These are phyloP conservation scores for Colletotrichum liaoningense DNA, from an alignment of 2,329 filamentous ascomycete species.

Conservation along the genomic window DNA sequence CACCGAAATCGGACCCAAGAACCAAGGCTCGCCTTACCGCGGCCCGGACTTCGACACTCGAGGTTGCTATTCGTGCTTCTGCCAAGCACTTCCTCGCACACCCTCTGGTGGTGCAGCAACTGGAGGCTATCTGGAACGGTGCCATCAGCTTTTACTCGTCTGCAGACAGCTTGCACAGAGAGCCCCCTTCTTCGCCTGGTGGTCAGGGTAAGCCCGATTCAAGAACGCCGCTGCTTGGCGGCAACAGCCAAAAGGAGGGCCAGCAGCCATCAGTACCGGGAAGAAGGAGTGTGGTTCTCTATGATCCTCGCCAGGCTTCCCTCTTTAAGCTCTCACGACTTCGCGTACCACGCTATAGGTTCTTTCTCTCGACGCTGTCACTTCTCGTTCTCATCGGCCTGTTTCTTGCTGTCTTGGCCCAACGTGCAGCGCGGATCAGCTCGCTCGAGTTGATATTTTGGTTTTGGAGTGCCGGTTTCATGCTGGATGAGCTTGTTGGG, in stretches of 20 bases:
- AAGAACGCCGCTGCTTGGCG: conserved; percentile 64
- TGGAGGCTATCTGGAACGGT: conserved; percentile 98
- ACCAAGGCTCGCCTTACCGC: conserved; percentile 65
- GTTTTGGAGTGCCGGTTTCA: conserved; percentile 98
- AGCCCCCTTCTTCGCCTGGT: conserved; percentile 47
- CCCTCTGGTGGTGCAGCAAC: conserved; percentile 89
- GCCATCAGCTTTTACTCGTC: conserved; percentile 94
- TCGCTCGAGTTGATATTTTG: conserved; percentile 90
- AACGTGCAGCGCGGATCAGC: conserved; percentile 84
- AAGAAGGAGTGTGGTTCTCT: conserved; percentile 84
- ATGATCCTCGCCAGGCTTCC: conserved; percentile 90
- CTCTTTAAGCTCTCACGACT: conserved; percentile 91
- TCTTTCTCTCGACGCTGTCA: conserved; percentile 89
- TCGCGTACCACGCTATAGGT: conserved; percentile 90
- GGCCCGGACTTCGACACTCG: conserved; percentile 87
- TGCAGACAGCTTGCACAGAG: conserved; percentile 85
- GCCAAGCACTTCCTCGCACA: conserved; percentile 94
- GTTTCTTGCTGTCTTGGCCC: conserved; percentile 83
- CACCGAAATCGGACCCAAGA: conserved; percentile 49
- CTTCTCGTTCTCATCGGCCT: conserved; percentile 86
- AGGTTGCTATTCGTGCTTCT: conserved; percentile 92
- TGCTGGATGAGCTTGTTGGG: conserved; percentile 95
- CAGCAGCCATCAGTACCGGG: conserved; percentile 51
- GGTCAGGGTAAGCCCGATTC: conserved; percentile 50
- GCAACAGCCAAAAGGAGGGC: conserved; percentile 45